Base-by-base conservation (phyloP, 768 basidiomycete species). In the Phlebiopsis gigantea region DNA sequence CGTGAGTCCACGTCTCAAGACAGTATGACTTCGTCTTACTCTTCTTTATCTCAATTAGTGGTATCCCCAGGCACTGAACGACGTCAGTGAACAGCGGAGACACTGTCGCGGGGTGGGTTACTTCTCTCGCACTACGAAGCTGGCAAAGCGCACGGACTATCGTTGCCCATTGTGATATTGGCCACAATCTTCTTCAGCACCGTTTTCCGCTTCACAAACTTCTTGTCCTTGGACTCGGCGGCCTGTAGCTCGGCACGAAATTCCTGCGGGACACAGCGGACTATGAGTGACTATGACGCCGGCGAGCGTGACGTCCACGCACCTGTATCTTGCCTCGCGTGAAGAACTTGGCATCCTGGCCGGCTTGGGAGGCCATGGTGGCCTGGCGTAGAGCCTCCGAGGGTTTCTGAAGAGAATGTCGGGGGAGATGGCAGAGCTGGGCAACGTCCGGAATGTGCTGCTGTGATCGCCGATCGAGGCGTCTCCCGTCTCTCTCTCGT, bases 101-200 rank as follows among this genome's bases (percentile, higher is more conserved):
- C 93, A 97, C 92, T 96, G 62, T 62, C 57, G 60, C 59, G 41
- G 28, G 39, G 41, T 50, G 45, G 46, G 21, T 51, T 19, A 58
- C 47, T 58, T 31, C 21, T 21, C 19, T 47, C 4, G 45, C 47
- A 48, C 22, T 24, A 42, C 19, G 22, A 62, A 58, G 24, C 31
- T 17, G 22, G 49, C 34, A 19, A 39, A 41, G 25, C 50, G 54
- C 69, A 84, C 93, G 74, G 69, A 97, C 96, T 95, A 73, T 98
- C 95, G 68, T 94, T 97, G 44, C 97, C 97, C 95, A 99, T 98
- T 3, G 97, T 99, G 71, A 98, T 98, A 72, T 98, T 98, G 42
- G 97, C 97, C 12, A 98, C 93, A 58, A 98, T 88, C 77, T 95
- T 96, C 81, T 99, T 98, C 64, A 98, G 73, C 19, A 92, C 88